These are phyloP conservation scores for Ceratobasidium sp. DNA, from an alignment of 1,284 basidiomycete species.

Conservation along the genomic window DNA sequence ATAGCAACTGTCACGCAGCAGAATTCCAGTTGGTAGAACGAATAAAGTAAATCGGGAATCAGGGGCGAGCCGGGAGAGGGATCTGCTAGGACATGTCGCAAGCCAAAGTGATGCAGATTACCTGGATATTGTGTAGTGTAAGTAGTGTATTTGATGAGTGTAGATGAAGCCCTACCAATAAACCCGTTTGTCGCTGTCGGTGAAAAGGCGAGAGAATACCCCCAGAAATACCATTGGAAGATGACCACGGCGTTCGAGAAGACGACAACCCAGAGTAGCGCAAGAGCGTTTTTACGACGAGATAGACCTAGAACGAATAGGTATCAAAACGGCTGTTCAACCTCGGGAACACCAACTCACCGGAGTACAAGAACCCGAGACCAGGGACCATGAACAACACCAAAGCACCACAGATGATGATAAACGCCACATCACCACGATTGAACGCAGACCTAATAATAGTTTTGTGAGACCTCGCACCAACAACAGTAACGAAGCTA, in stretches of 20 bases:
- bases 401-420: constrained; percentile 80
- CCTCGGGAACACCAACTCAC: constrained; percentile 64
- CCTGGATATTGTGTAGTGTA: constrained; percentile 53
- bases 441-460: constrained; percentile 51
- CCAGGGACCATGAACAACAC: constrained; percentile 78
- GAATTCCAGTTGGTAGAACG: constrained; percentile 91
- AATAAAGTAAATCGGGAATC: constrained; percentile 78
- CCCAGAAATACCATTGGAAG: constrained; percentile 92
- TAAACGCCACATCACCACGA: constrained; percentile 78
- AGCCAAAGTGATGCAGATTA: constrained; percentile 67
- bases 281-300: constrained; percentile 64
- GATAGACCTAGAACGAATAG: constrained; percentile 58
- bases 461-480: not conserved
- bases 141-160: not conserved
- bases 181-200: constrained; percentile 78
- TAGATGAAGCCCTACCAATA: constrained; percentile 68
- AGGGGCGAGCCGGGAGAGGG: constrained; percentile 80
- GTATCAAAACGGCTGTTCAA: constrained; percentile 62
- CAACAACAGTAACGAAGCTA: not conserved
- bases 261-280: constrained; percentile 74
- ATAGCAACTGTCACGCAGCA: constrained; percentile 81
- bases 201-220: constrained; percentile 85
- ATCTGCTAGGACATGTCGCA: constrained; percentile 75
- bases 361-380: constrained; percentile 88
- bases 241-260: constrained; percentile 82